Conservation (phyloP, 768 basidiomycete species). For the Termitomyces sp. region DNA sequence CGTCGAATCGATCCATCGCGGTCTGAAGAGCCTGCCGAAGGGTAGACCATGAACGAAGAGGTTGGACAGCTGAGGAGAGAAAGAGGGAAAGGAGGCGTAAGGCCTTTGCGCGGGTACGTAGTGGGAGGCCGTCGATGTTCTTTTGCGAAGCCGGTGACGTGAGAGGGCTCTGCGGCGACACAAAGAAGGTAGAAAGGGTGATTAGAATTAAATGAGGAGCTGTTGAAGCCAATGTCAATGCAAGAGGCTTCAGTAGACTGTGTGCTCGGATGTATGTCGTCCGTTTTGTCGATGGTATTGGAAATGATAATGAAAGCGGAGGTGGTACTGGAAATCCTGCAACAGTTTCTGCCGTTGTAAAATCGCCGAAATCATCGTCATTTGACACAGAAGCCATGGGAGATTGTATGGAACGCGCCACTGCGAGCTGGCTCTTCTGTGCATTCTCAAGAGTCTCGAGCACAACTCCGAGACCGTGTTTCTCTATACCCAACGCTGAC, state of each 20-base stretch:
- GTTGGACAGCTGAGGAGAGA: slow-evolving; percentile 65
- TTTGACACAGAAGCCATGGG: slow-evolving; percentile 6
- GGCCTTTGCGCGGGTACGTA: slow-evolving; percentile 56
- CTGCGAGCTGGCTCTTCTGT: slow-evolving; percentile 82
- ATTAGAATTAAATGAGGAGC: slow-evolving; percentile 66
- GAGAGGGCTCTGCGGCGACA: slow-evolving; percentile 8
- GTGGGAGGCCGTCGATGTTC: slow-evolving; percentile 22
- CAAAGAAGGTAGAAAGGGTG: slow-evolving; percentile 39
- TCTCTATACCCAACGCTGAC: slow-evolving; percentile 45
- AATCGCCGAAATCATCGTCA: slow-evolving; percentile 17
- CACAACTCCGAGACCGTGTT: slow-evolving; percentile 29
- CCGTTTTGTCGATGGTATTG: slow-evolving; percentile 22
- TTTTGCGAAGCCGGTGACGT: not conserved
- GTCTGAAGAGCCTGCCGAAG: slow-evolving; percentile 63
- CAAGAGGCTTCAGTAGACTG: slow-evolving; percentile 53
- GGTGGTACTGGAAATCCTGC: slow-evolving; percentile 13
- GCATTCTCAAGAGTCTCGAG: slow-evolving; percentile 53
- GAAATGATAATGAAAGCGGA: slow-evolving; percentile 12
- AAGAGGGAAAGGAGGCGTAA: slow-evolving; percentile 72
- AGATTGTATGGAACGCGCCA: not conserved
- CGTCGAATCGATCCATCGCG: slow-evolving; percentile 86
- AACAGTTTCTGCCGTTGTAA: slow-evolving; percentile 9
- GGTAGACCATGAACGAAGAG: slow-evolving; percentile 61
- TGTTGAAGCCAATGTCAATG: slow-evolving; percentile 44
- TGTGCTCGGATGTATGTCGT: slow-evolving; percentile 61